These are phyloP conservation scores for Luzula sylvatica DNA, from an alignment of 176 grass and related monocot species.

Conservation along the genomic window DNA sequence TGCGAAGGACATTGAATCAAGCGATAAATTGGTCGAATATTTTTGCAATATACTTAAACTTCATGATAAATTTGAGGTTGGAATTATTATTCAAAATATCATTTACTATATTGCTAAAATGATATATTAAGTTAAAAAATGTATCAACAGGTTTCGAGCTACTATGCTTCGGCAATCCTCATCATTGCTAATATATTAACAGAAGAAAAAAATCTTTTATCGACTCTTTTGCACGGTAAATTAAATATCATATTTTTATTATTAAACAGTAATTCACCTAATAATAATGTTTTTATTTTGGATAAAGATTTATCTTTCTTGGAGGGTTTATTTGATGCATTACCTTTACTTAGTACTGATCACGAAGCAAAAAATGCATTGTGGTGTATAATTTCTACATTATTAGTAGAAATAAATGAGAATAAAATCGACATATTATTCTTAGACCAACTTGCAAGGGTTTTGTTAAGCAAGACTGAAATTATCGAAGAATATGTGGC, in stretches of 20 bases:
- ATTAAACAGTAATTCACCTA: background rate
- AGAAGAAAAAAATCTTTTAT: constrained; percentile 49
- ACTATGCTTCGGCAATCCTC: constrained; percentile 52
- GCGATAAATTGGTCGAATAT: constrained; percentile 43
- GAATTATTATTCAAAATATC: constrained; percentile 29
- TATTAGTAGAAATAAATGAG: constrained; percentile 31
- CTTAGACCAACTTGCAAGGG: constrained; percentile 27
- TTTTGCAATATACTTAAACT: constrained; percentile 54
- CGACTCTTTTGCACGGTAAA: constrained; percentile 42
- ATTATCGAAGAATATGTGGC: constrained; percentile 59
- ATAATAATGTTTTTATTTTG: constrained; percentile 19
- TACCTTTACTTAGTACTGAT: constrained; percentile 58
- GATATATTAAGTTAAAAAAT: constrained; percentile 9
- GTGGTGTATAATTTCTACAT: constrained; percentile 54
- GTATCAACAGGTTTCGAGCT: constrained; percentile 45
- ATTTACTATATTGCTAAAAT: constrained; percentile 10
- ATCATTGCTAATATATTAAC: constrained; percentile 77
- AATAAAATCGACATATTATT: constrained; percentile 21
- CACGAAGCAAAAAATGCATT: constrained; percentile 48
- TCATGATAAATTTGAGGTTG: constrained; percentile 90
- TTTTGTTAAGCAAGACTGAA: constrained; percentile 48
- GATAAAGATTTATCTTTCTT: constrained; percentile 58
- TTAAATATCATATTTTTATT: background rate
- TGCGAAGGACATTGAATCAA: constrained; percentile 48
- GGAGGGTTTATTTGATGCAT: constrained; percentile 52